Conservation (phyloP, 108 stramenopile species). For the Nannochloropsis gaditana region DNA sequence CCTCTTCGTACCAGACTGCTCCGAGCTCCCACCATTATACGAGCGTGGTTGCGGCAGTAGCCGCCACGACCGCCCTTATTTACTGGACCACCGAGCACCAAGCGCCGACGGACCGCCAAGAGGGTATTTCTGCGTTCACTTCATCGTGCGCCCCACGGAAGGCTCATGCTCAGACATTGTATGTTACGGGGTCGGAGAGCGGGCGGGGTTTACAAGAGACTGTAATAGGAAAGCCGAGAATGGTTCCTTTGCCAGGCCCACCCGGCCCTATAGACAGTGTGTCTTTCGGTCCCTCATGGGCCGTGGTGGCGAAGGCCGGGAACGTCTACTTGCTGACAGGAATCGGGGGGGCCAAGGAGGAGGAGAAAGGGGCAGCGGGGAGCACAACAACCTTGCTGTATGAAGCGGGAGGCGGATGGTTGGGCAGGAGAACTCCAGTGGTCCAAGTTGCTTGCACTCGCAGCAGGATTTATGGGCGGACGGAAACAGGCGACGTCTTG, state of each 20-base stretch:
- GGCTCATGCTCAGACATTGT: neutral
- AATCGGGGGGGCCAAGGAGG: neutral
- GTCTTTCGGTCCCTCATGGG: conserved; percentile 9
- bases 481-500: neutral
- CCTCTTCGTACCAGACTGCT: too few relatives aligned
- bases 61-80: too few relatives aligned
- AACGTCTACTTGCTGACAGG: neutral
- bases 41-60: too few relatives aligned
- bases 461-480: neutral
- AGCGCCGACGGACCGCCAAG: too few relatives aligned
- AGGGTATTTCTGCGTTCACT: neutral
- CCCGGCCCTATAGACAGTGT: conserved; percentile 16
- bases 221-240: neutral
- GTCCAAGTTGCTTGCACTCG: neutral
- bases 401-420: conserved; percentile 14
- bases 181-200: neutral
- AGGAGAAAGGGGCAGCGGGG: neutral
- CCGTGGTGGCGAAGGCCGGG: neutral
- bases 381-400: neutral
- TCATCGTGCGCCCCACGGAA: neutral
- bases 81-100: too few relatives aligned
- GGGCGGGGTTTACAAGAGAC: neutral
- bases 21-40: too few relatives aligned
- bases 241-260: neutral
- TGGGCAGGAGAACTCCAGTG: neutral